Conservation (phyloP, 2,329 filamentous ascomycete species). For the Decorospora gaudefroyi region DNA sequence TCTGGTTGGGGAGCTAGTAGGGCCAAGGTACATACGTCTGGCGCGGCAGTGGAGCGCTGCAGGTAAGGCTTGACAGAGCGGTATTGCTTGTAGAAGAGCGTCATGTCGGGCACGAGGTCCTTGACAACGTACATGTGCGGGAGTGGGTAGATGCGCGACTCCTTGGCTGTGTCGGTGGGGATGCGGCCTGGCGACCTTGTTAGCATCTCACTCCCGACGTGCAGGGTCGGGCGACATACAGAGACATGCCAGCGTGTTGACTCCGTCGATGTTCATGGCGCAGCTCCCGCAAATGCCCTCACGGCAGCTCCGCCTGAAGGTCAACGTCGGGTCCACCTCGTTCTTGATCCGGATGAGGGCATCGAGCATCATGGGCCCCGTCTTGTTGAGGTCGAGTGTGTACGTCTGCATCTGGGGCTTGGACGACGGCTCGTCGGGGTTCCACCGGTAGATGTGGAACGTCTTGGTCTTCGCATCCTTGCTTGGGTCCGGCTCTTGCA, state of each 20-base stretch:
- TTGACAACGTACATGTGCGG: constrained; percentile 99
- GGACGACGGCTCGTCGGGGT: constrained; percentile 85
- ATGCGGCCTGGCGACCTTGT: constrained; percentile 73
- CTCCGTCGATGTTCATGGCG: constrained; percentile 99
- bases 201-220: constrained; percentile 9
- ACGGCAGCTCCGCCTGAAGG: constrained; percentile 92
- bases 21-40: constrained; percentile 68
- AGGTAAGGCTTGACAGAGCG: constrained; percentile 99
- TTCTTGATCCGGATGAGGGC: constrained; percentile 99
- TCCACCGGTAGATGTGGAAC: constrained; percentile 99
- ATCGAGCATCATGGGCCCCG: constrained; percentile 96
- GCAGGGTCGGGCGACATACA: constrained; percentile 65
- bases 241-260: constrained; percentile 95
- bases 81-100: constrained; percentile 99
- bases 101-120: constrained; percentile 96
- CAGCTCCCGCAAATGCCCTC: constrained; percentile 99
- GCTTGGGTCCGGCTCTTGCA: constrained; percentile 63
- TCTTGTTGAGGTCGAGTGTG: constrained; percentile 96
- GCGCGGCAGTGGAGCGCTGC: constrained; percentile 81
- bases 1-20: not conserved
- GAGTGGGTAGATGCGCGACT: constrained; percentile 94
- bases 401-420: constrained; percentile 97
- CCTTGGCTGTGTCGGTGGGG: constrained; percentile 75
- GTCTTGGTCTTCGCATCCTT: constrained; percentile 75
- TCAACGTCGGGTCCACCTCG: constrained; percentile 93